Evolutionary conservation across 352 stramenopile species (phyloP).

Genomic region (Phytophthora parvispora): DNA sequence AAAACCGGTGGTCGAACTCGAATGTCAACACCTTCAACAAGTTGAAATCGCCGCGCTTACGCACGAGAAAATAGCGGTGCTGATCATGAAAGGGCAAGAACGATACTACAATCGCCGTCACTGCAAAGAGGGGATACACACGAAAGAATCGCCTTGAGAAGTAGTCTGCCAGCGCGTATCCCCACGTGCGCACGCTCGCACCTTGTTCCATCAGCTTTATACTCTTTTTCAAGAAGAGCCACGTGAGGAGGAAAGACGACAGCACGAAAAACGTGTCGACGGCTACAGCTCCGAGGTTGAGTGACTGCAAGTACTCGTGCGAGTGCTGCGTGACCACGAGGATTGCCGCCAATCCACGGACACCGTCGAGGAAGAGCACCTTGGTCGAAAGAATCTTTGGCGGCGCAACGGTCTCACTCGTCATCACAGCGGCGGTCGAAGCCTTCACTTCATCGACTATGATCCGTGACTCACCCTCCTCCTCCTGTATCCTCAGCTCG

Average conservation of each 20-base stretch:
- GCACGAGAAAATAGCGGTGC: slow-evolving; percentile 38
- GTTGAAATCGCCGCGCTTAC: slow-evolving; percentile 27
- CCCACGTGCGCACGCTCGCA: slow-evolving; percentile 19
- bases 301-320: slow-evolving; percentile 12
- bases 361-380: slow-evolving; percentile 44
- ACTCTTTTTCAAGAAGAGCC: slow-evolving; percentile 46
- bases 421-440: too few relatives aligned
- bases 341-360: slow-evolving; percentile 50
- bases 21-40: slow-evolving; percentile 50
- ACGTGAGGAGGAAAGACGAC: slow-evolving; percentile 53
- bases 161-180: slow-evolving; percentile 45
- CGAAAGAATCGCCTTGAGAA: slow-evolving; percentile 62
- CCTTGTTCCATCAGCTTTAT: slow-evolving; percentile 33
- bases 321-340: slow-evolving; percentile 38
- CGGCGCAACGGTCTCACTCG: too few relatives aligned
- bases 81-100: slow-evolving; percentile 36
- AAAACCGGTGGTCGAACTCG: slow-evolving; percentile 36
- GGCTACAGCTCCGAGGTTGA: slow-evolving; percentile 32
- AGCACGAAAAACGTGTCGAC: slow-evolving; percentile 59
- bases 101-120: slow-evolving; percentile 37
- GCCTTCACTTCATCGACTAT: too few relatives aligned
- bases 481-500: too few relatives aligned
- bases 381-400: slow-evolving; percentile 4
- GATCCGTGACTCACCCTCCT: too few relatives aligned
- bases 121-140: slow-evolving; percentile 63